Evolutionary conservation across 306 rosid species (phyloP).

Genomic region (Vicia faba): DNA sequence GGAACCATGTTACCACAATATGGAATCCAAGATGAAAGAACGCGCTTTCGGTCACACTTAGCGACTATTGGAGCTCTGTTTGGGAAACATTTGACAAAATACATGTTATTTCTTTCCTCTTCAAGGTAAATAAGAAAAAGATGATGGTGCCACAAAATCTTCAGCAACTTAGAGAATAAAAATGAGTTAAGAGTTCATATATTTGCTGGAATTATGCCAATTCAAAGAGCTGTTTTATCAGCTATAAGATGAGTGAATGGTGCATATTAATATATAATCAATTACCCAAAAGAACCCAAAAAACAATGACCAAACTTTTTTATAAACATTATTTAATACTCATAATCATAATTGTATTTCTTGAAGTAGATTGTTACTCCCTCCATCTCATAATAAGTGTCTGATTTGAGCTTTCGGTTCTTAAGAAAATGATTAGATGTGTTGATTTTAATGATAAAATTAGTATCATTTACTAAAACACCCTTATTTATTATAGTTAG

Average conservation of each 20-base stretch:
- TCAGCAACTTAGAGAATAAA: slow-evolving; percentile 9
- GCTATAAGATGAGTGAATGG: slow-evolving; percentile 21
- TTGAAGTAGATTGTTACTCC: slow-evolving; percentile 1
- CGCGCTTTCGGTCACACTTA: slow-evolving; percentile 75
- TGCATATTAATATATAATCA: slow-evolving; percentile 13
- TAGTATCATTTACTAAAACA: no score
- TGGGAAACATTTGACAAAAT: slow-evolving; percentile 31
- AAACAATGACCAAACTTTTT: slow-evolving; percentile 4
- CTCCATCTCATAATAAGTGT: no score
- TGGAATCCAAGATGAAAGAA: slow-evolving; percentile 83
- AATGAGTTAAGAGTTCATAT: slow-evolving; percentile 1
- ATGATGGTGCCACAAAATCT: slow-evolving; percentile 2
- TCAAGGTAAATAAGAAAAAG: slow-evolving; percentile 7
- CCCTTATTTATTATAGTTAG: no score
- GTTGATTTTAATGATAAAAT: no score
- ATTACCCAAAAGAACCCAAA: slow-evolving; percentile 3
- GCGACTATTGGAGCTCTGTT: slow-evolving; percentile 93
- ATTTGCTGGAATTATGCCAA: slow-evolving; percentile 5
- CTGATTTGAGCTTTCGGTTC: no score
- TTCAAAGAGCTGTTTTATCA: slow-evolving; percentile 16
- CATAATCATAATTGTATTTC: neutral
- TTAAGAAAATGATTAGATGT: no score
- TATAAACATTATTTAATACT: slow-evolving; percentile 12
- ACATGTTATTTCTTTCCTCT: slow-evolving; percentile 6
- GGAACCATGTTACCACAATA: slow-evolving; percentile 68